Base-by-base conservation (phyloP, 495 filamentous ascomycete species). In the Penicillium roqueforti region DNA sequence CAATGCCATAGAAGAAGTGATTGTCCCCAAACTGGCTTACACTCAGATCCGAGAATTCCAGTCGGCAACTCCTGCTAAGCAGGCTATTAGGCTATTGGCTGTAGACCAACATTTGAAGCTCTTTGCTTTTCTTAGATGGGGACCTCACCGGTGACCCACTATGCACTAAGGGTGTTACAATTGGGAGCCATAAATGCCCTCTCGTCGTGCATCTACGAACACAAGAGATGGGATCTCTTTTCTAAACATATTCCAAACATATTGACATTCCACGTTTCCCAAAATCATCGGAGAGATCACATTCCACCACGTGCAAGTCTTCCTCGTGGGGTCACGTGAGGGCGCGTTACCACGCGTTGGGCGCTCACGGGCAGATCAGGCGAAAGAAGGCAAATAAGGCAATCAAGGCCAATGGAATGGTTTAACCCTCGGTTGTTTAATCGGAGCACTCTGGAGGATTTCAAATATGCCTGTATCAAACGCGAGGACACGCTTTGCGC, bases 251-350 rank as follows among this genome's bases (percentile, higher is more conserved):
- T 50, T 41, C 16, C 18, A 13, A 7, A 52, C 34, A 13, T 16
- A 28, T 42, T 56, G 16, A n/a, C 5, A 25, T 14, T 43, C 22
- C 13, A n/a, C n/a, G n/a, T n/a, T 43, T 42, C 22, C 25, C 51
- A 40, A 16, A 26, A 50, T 16, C 32, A 16, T 42, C 20, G 45
- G 47, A 28, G 11, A 42, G 44, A 32, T 34, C 29, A 47, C 44
- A 47, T 47, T 50, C 36, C 28, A 43, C 50, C 38, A 44, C 50
- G 38, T 42, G 47, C 4, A 28, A 26, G 11, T 31, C 19, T 47
- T 37, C 29, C 50, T 31, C 50, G 50, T 52, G 50, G 50, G 39
- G 50, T 52, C 50, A 52, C 50, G 50, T 52, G 50, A 52, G 29
- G 8, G 39, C 50, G 50, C 50, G 50, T 52, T 7, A 34, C 39